These are phyloP conservation scores for Sphaerosporella brunnea DNA, from an alignment of 495 filamentous ascomycete species.

Conservation along the genomic window DNA sequence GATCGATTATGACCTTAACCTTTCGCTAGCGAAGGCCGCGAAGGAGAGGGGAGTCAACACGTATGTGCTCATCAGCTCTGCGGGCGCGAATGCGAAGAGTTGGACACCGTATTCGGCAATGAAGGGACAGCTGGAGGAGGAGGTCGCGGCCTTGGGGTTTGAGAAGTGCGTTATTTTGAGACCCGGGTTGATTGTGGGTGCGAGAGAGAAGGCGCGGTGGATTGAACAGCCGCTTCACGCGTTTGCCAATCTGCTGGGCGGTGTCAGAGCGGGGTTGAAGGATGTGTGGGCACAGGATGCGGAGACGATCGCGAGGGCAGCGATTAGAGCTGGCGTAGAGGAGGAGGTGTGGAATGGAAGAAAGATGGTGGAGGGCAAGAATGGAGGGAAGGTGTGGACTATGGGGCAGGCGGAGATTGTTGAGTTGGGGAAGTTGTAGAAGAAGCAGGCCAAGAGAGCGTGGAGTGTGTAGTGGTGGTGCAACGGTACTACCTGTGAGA, in stretches of 20 bases:
- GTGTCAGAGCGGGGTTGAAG: slow-evolving; percentile 32
- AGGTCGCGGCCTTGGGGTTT: slow-evolving; percentile 52
- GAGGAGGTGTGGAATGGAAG: slow-evolving; percentile 26
- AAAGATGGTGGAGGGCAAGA: slow-evolving; percentile 32
- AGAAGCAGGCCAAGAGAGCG: too few relatives aligned
- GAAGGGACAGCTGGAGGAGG: slow-evolving; percentile 67
- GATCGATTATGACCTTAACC: slow-evolving; percentile 57
- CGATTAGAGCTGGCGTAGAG: slow-evolving; percentile 39
- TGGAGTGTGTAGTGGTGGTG: neutral
- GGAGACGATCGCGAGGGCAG: slow-evolving; percentile 55
- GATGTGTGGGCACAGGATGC: slow-evolving; percentile 58
- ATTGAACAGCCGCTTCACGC: slow-evolving; percentile 32
- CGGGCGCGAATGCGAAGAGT: slow-evolving; percentile 33
- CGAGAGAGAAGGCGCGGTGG: slow-evolving; percentile 40
- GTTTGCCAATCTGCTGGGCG: slow-evolving; percentile 38
- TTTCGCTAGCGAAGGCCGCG: slow-evolving; percentile 49
- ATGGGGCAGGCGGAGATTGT: slow-evolving; percentile 34
- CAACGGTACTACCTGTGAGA: neutral
- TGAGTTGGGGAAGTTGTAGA: slow-evolving; percentile 27
- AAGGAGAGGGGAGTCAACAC: slow-evolving; percentile 43
- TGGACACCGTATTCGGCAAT: slow-evolving; percentile 44
- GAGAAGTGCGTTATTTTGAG: slow-evolving; percentile 54
- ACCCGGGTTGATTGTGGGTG: slow-evolving; percentile 59
- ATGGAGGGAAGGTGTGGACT: slow-evolving; percentile 30
- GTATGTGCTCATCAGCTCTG: slow-evolving; percentile 50